phyloP scores from a whole-genome alignment of 164 flowering plant species.

The Euptelea pleiosperma region DNA sequence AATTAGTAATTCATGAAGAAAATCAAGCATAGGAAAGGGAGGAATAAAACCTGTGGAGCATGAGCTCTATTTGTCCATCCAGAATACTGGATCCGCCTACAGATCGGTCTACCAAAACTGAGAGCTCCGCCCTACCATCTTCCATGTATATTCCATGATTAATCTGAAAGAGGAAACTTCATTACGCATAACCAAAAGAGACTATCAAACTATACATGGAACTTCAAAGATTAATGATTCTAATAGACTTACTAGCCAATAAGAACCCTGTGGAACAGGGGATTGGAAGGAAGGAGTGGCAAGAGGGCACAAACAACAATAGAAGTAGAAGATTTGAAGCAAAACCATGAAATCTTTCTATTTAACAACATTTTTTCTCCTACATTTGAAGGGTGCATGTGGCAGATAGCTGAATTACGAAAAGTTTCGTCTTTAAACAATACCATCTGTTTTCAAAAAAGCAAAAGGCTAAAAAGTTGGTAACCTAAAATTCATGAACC shows the following conservation, averaged over 20 bases:
- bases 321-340: too few species aligned
- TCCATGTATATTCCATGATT: slow-evolving; percentile 83
- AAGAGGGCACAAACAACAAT: too few species aligned
- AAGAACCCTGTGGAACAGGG: too few species aligned
- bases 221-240: not conserved
- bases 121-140: slow-evolving; percentile 63
- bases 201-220: not conserved
- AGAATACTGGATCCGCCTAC: slow-evolving; percentile 81
- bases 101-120: slow-evolving; percentile 92
- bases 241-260: not conserved
- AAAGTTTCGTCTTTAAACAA: too few species aligned
- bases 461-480: too few species aligned
- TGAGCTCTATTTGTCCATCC: slow-evolving; percentile 91
- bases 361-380: too few species aligned
- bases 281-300: too few species aligned
- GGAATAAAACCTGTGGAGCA: slow-evolving; percentile 79
- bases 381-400: too few species aligned
- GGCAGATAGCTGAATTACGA: too few species aligned
- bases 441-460: too few species aligned
- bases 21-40: slow-evolving; percentile 15
- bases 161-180: slow-evolving; percentile 39
- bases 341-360: too few species aligned
- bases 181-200: not conserved
- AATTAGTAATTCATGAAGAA: not conserved
- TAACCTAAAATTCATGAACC: too few species aligned